phyloP scores from a whole-genome alignment of 352 stramenopile species.

The Phytophthora cactorum region DNA sequence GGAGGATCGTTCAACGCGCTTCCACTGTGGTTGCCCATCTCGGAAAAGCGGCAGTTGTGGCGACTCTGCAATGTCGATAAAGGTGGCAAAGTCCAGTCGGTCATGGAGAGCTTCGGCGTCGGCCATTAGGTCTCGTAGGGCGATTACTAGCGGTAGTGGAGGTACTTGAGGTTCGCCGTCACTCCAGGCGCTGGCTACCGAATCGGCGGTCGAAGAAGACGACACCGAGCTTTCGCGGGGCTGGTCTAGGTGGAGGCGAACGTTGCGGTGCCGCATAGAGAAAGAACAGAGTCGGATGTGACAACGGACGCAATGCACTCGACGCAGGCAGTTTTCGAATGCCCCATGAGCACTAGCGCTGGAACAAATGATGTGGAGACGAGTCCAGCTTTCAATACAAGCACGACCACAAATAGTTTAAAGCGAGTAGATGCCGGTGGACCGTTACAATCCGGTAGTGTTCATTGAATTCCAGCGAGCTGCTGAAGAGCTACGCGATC shows the following conservation, averaged over 20 bases:
- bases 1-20: constrained; percentile 19
- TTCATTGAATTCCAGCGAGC: too few species aligned
- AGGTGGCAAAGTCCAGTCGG: constrained; percentile 20
- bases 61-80: constrained; percentile 24
- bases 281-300: too few species aligned
- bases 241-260: constrained; percentile 20
- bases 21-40: constrained; percentile 21
- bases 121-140: constrained; percentile 15
- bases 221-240: background rate
- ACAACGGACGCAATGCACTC: too few species aligned
- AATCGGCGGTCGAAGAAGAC: constrained; percentile 15
- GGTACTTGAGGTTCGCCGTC: constrained; percentile 19
- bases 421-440: too few species aligned
- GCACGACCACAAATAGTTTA: too few species aligned
- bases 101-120: constrained; percentile 27
- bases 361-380: too few species aligned
- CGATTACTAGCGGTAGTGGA: constrained; percentile 16
- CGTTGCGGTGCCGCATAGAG: constrained; percentile 6
- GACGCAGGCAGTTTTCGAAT: too few species aligned
- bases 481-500: too few species aligned
- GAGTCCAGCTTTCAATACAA: too few species aligned
- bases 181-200: constrained; percentile 14
- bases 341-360: too few species aligned
- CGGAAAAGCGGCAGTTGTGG: constrained; percentile 8
- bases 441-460: too few species aligned